These are phyloP conservation scores for Paratinospora sagittata DNA, from an alignment of 164 flowering plant genomes.

Conservation along the genomic window DNA sequence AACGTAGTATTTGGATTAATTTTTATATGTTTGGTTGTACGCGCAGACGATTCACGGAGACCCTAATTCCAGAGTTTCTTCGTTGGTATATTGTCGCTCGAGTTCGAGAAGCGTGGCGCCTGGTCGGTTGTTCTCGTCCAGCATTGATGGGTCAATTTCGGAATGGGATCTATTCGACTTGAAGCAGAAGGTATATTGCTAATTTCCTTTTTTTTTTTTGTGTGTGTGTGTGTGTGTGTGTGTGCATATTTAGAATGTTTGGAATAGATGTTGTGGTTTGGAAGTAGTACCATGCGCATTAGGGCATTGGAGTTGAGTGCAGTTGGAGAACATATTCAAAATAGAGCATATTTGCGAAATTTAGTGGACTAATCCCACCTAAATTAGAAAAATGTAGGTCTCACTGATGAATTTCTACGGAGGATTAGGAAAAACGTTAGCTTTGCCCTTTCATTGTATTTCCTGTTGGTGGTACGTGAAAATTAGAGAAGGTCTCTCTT, in stretches of 20 bases:
- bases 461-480: too few relatives aligned
- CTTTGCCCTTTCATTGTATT: too few relatives aligned
- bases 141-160: slow-evolving; percentile 69
- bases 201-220: background rate
- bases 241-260: background rate
- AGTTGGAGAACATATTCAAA: background rate
- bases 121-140: slow-evolving; percentile 61
- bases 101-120: slow-evolving; percentile 25
- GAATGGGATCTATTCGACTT: slow-evolving; percentile 79
- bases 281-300: too few relatives aligned
- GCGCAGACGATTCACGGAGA: slow-evolving; percentile 69
- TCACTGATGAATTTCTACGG: too few relatives aligned
- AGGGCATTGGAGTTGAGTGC: background rate
- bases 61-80: slow-evolving; percentile 54
- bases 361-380: too few relatives aligned
- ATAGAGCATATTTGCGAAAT: background rate
- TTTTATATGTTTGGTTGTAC: slow-evolving; percentile 6
- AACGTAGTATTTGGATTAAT: background rate
- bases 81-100: slow-evolving; percentile 58
- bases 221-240: too few relatives aligned
- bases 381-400: too few relatives aligned
- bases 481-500: too few relatives aligned
- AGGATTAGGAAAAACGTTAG: too few relatives aligned
- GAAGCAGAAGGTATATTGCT: slow-evolving; percentile 45
- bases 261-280: background rate